phyloP scores from a whole-genome alignment of 305 asterid genomes.

The Striga hermonthica region DNA sequence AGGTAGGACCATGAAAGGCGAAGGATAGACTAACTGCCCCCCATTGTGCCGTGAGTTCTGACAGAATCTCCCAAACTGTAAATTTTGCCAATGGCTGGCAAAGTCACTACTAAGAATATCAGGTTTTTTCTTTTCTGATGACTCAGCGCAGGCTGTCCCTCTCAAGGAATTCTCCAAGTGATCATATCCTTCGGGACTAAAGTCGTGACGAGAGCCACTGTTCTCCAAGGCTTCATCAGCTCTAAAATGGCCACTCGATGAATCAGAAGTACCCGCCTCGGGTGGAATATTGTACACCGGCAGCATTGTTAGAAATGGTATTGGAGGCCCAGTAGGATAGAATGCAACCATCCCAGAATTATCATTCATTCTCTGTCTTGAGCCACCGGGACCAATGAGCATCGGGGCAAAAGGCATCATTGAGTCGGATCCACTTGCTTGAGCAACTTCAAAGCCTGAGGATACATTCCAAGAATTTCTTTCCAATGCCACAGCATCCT shows the following conservation, averaged over 20 bases:
- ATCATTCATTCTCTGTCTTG: constrained; percentile 58
- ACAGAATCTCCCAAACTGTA: constrained; percentile 81
- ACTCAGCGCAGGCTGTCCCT: constrained; percentile 41
- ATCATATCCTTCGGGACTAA: constrained; percentile 47
- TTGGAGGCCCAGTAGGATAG: constrained; percentile 90
- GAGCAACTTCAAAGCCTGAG: constrained; percentile 62
- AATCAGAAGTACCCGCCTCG: constrained; percentile 51
- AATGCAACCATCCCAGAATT: constrained; percentile 67
- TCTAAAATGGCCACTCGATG: constrained; percentile 31
- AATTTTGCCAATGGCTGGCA: constrained; percentile 83
- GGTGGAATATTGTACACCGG: constrained; percentile 66
- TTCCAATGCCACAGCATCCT: constrained; percentile 56
- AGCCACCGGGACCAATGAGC: constrained; percentile 59
- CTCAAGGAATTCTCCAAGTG: constrained; percentile 49
- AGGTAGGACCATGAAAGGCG: constrained; percentile 79
- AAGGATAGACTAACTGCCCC: constrained; percentile 55
- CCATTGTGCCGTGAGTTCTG: constrained; percentile 51
- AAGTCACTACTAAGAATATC: constrained; percentile 89
- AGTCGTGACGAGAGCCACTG: constrained; percentile 44
- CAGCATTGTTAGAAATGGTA: constrained; percentile 82
- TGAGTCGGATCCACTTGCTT: constrained; percentile 73
- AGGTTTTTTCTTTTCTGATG: constrained; percentile 51
- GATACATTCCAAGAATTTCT: constrained; percentile 35
- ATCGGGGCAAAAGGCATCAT: constrained; percentile 65
- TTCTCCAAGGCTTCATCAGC: constrained; percentile 46